Conservation (phyloP, 805 yeast species). For the Pichia nanzhaoensis region DNA sequence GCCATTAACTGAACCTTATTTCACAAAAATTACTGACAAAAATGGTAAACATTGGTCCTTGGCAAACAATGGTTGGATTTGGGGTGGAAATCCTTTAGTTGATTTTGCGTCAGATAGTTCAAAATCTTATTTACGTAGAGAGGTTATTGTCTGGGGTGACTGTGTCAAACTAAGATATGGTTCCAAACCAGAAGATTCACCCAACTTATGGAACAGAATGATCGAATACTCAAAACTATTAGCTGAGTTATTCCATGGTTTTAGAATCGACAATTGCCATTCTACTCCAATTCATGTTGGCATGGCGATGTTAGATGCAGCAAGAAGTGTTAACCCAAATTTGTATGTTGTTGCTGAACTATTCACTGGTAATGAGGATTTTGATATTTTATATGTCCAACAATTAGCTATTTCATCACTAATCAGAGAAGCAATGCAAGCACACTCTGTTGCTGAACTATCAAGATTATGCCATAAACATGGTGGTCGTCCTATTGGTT, state of each 20-base stretch:
- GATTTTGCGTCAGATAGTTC: constrained; percentile 84
- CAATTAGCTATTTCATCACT: constrained; percentile 82
- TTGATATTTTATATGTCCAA: constrained; percentile 88
- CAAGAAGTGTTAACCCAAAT: constrained; percentile 77
- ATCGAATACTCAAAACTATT: constrained; percentile 61
- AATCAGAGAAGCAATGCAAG: constrained; percentile 96
- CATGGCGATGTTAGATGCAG: constrained; percentile 78
- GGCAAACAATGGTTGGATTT: constrained; percentile 97
- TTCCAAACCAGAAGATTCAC: constrained; percentile 68
- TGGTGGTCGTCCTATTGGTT: constrained; percentile 95
- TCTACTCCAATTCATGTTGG: constrained; percentile 96
- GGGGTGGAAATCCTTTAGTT: constrained; percentile 92
- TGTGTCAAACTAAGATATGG: constrained; percentile 94
- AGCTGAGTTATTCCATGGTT: constrained; percentile 76
- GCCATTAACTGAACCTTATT: constrained; percentile 82
- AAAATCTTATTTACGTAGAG: constrained; percentile 80
- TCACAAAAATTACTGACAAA: constrained; percentile 57
- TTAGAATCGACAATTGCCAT: constrained; percentile 92
- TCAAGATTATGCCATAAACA: constrained; percentile 83
- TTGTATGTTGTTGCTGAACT: constrained; percentile 91
- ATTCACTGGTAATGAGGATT: constrained; percentile 85
- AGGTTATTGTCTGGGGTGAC: constrained; percentile 96
- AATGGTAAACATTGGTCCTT: constrained; percentile 60
- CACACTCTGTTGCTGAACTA: constrained; percentile 80
- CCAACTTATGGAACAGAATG: constrained; percentile 86